phyloP scores from a whole-genome alignment of 306 rosid genomes.

The Hippophae gyantsensis region DNA sequence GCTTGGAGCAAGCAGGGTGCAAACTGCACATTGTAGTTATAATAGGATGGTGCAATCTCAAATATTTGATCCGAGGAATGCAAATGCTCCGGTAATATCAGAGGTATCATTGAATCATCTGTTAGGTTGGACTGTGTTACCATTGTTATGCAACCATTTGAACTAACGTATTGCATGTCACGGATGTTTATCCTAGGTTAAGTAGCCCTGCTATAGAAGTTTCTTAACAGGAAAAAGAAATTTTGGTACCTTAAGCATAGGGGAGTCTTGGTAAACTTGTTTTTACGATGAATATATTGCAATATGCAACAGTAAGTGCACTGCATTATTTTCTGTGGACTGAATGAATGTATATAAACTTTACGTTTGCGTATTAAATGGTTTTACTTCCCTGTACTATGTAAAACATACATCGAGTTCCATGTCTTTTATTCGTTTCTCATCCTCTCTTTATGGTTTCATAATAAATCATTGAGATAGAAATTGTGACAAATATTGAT shows the following conservation, averaged over 20 bases:
- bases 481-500: neutral
- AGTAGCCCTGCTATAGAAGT: neutral
- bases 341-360: neutral
- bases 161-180: neutral
- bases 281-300: neutral
- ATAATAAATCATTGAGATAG: no score
- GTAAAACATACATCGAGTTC: no score
- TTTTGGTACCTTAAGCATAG: neutral
- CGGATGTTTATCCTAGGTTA: neutral
- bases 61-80: conserved; percentile 8
- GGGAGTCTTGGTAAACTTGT: neutral
- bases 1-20: conserved; percentile 18
- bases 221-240: neutral
- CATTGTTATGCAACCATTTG: neutral
- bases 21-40: conserved; percentile 10
- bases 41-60: conserved; percentile 15
- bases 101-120: conserved; percentile 10
- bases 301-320: neutral
- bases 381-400: no score
- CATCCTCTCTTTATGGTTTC: neutral
- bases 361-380: neutral
- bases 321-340: neutral
- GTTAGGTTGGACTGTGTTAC: neutral
- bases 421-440: neutral
- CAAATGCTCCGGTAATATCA: neutral